These are phyloP conservation scores for Phytopythium helicoides DNA, from an alignment of 352 stramenopile genomes.

Conservation along the genomic window DNA sequence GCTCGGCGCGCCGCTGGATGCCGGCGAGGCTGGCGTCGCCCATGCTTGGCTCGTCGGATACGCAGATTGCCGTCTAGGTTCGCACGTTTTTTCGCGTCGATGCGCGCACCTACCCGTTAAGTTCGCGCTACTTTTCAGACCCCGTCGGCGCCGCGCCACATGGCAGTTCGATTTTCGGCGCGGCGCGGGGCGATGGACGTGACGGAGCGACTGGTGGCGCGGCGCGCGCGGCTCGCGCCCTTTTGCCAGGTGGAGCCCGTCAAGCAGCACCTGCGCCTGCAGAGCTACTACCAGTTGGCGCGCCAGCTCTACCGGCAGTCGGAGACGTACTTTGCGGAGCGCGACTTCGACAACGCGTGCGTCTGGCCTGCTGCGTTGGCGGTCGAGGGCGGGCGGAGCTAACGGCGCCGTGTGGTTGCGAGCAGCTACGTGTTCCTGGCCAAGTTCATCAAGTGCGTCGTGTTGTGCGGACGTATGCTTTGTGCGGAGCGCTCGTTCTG, in stretches of 20 bases:
- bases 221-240: conserved; percentile 52
- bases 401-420: not conserved
- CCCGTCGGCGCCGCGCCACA: not conserved
- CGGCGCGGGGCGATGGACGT: conserved; percentile 28
- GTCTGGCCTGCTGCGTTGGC: too few species aligned
- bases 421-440: conserved; percentile 81
- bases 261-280: conserved; percentile 56
- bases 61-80: too few species aligned
- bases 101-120: not conserved
- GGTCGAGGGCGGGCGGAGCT: too few species aligned
- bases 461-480: too few species aligned
- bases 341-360: conserved; percentile 73
- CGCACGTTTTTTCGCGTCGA: not conserved
- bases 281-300: conserved; percentile 71
- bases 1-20: conserved; percentile 42
- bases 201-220: conserved; percentile 54
- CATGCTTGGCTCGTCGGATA: too few species aligned
- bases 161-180: not conserved
- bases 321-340: conserved; percentile 60
- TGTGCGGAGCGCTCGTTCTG: too few species aligned
- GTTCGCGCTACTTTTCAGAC: not conserved
- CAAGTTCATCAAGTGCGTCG: conserved; percentile 74
- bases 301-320: conserved; percentile 75
- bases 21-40: conserved; percentile 31
- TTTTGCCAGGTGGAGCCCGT: conserved; percentile 65